These are phyloP conservation scores for Cytospora piceae DNA, from an alignment of 2,329 filamentous ascomycete species.

Conservation along the genomic window DNA sequence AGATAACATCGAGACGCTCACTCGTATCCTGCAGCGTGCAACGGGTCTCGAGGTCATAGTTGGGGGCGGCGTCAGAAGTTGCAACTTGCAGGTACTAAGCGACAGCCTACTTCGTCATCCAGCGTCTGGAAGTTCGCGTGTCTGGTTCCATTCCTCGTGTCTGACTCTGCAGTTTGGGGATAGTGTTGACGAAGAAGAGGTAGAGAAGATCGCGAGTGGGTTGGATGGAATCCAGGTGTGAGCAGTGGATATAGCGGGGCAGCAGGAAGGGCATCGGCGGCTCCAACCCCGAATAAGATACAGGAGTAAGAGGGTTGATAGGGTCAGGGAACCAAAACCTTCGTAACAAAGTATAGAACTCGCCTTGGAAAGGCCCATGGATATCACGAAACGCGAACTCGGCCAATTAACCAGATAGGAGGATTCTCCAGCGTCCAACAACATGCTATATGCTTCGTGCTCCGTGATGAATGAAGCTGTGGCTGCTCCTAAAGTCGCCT, in stretches of 20 bases:
- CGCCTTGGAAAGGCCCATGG: too few relatives aligned
- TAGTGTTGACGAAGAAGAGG: slow-evolving; percentile 28
- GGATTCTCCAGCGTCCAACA: too few relatives aligned
- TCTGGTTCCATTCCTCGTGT: slow-evolving; percentile 56
- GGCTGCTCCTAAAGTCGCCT: too few relatives aligned
- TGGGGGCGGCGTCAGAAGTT: slow-evolving; percentile 54
- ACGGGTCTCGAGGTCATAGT: slow-evolving; percentile 51
- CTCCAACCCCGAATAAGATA: rapidly evolving
- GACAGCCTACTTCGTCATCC: slow-evolving; percentile 33
- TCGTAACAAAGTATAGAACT: too few relatives aligned
- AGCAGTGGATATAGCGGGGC: not conserved
- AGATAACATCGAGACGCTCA: slow-evolving; percentile 45
- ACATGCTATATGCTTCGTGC: too few relatives aligned
- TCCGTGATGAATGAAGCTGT: too few relatives aligned
- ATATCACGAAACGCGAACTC: too few relatives aligned
- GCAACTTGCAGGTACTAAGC: slow-evolving; percentile 43
- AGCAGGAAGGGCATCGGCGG: too few relatives aligned
- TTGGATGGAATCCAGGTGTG: not conserved
- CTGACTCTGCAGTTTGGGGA: slow-evolving; percentile 34
- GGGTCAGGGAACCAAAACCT: not conserved
- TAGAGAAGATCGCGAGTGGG: slow-evolving; percentile 2
- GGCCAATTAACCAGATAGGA: too few relatives aligned
- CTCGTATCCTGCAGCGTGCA: slow-evolving; percentile 38
- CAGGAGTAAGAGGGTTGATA: not conserved
- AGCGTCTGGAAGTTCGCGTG: slow-evolving; percentile 30